phyloP scores from a whole-genome alignment of 805 yeast species.

The Helenozyma baotianmanensis region DNA sequence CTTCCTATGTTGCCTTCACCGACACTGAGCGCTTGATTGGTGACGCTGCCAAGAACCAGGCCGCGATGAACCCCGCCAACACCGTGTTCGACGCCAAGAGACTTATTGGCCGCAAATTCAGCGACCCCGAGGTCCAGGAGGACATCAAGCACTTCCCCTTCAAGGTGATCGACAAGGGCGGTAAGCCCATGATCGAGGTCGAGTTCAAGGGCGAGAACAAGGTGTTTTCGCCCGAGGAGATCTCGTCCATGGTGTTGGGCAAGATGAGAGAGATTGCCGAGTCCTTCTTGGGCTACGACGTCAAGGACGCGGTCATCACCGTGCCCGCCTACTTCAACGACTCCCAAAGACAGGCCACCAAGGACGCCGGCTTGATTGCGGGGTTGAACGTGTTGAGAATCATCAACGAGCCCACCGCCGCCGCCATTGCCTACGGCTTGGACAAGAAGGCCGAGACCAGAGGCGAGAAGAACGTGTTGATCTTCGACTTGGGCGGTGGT shows the following conservation, averaged over 20 bases:
- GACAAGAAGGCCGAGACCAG: conserved; percentile 48
- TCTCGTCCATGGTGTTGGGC: conserved; percentile 85
- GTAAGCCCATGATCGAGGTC: conserved; percentile 85
- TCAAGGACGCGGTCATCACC: conserved; percentile 49
- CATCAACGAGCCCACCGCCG: conserved; percentile 43
- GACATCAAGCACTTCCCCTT: conserved; percentile 90
- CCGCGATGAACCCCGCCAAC: conserved; percentile 92
- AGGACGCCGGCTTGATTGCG: conserved; percentile 43
- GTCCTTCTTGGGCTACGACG: conserved; percentile 78
- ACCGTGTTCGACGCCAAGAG: conserved; percentile 96
- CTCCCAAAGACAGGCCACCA: conserved; percentile 43
- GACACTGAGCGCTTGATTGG: conserved; percentile 94
- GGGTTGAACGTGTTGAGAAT: conserved; percentile 43
- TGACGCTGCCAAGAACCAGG: conserved; percentile 98
- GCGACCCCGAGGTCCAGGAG: conserved; percentile 70
- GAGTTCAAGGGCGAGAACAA: conserved; percentile 85
- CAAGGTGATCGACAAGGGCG: conserved; percentile 69
- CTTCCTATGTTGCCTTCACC: conserved; percentile 94
- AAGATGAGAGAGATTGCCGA: conserved; percentile 95
- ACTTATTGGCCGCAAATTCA: conserved; percentile 78
- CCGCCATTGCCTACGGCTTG: conserved; percentile 43
- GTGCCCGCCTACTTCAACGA: conserved; percentile 43
- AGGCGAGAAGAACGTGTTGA: conserved; percentile 84
- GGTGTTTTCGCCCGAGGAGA: conserved; percentile 88
- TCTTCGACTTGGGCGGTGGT: conserved; percentile 97